Conservation (phyloP, 192 early-diverging fungal species). For the Coemansia sp. region DNA sequence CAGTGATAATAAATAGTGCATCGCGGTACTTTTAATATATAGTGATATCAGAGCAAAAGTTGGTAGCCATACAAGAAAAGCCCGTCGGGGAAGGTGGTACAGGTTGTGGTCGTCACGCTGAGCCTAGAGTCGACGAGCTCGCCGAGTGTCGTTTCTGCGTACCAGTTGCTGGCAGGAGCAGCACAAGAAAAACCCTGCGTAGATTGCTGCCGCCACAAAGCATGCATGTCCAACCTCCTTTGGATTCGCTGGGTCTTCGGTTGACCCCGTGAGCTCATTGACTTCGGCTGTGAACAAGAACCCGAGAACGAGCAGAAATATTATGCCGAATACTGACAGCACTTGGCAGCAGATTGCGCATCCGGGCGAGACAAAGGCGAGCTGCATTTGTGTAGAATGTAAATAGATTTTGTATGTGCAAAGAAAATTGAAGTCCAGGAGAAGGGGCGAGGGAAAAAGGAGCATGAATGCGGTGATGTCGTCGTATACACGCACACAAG, state of each 20-base stretch:
- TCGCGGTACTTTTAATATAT: not conserved
- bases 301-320: constrained; percentile 53
- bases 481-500: not conserved
- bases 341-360: constrained; percentile 57
- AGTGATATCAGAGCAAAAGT: not conserved
- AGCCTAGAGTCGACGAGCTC: constrained; percentile 42
- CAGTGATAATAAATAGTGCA: not conserved
- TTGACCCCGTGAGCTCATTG: constrained; percentile 52
- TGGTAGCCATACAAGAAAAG: constrained; percentile 11
- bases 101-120: not conserved
- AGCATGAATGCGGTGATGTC: not conserved
- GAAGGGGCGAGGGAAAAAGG: not conserved
- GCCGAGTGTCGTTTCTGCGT: constrained; percentile 38
- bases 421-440: constrained; percentile 2
- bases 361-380: constrained; percentile 55
- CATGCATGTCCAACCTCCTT: constrained; percentile 56
- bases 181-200: constrained; percentile 51
- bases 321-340: constrained; percentile 53
- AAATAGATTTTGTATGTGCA: constrained; percentile 5
- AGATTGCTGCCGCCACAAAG: constrained; percentile 53
- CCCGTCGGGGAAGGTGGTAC: constrained; percentile 25
- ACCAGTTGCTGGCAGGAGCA: constrained; percentile 56
- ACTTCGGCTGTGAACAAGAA: constrained; percentile 55
- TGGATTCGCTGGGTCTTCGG: constrained; percentile 54
- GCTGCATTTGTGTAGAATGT: constrained; percentile 39